phyloP scores from a whole-genome alignment of 2,329 filamentous ascomycete species.

The Aotearoamyces nothofagi region DNA sequence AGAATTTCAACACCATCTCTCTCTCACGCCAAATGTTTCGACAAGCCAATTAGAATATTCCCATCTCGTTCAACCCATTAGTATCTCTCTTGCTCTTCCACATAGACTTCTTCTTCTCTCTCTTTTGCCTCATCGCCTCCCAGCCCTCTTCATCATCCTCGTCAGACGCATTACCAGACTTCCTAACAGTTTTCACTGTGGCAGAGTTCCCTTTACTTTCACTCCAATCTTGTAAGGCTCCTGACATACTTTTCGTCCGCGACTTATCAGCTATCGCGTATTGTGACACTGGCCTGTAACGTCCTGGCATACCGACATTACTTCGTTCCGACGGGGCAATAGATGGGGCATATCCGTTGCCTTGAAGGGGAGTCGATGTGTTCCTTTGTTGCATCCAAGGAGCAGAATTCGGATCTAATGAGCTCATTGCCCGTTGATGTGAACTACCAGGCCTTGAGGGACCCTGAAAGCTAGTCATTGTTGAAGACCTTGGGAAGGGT shows the following conservation, averaged over 20 bases:
- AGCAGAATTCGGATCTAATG: slow-evolving; percentile 55
- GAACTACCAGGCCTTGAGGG: slow-evolving; percentile 8
- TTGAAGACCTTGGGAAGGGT: slow-evolving; percentile 6
- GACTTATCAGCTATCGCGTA: slow-evolving; percentile 31
- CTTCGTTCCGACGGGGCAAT: slow-evolving; percentile 93
- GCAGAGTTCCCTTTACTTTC: slow-evolving; percentile 23
- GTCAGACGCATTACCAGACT: slow-evolving; percentile 30
- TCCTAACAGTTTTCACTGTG: slow-evolving; percentile 24
- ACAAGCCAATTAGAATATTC: too few relatives aligned
- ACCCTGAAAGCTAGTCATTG: slow-evolving; percentile 7
- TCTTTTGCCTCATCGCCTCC: slow-evolving; percentile 55
- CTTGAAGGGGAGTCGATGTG: slow-evolving; percentile 29
- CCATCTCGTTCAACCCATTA: slow-evolving; percentile 16
- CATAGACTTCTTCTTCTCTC: slow-evolving; percentile 49
- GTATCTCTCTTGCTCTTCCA: slow-evolving; percentile 45
- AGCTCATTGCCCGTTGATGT: slow-evolving; percentile 56
- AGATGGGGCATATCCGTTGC: slow-evolving; percentile 61
- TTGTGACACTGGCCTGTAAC: slow-evolving; percentile 77
- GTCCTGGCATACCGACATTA: slow-evolving; percentile 76
- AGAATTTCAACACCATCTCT: too few relatives aligned
- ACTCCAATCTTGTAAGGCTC: slow-evolving; percentile 13
- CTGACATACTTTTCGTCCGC: slow-evolving; percentile 17
- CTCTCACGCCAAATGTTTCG: slow-evolving; percentile 1
- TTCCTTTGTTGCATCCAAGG: slow-evolving; percentile 35
- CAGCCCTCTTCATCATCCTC: slow-evolving; percentile 55